A percentile compares a stretch with the other conserved stretches of the same genome.
Evolutionary conservation across 495 filamentous ascomycete species (phyloP).

Genomic region (Xylaria bambusicola): DNA sequence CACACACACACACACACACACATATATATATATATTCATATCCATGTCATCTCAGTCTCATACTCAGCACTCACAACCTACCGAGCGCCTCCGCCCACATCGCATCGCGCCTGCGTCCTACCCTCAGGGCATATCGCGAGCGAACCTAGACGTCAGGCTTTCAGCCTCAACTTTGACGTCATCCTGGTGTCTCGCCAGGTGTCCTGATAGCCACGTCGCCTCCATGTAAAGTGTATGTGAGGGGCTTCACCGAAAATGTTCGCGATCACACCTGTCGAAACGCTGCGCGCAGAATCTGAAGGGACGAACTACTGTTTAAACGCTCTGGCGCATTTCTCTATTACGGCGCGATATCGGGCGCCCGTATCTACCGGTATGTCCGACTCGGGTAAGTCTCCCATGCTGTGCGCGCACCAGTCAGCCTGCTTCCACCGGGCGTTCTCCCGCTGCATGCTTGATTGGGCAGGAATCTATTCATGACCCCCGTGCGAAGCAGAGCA

Average conservation of each 20-base stretch:
- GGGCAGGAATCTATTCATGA: neutral
- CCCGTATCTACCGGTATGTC: no score
- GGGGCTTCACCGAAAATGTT: neutral
- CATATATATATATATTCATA: neutral
- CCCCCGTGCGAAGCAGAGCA: neutral
- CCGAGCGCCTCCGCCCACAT: neutral
- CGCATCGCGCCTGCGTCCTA: constrained; percentile 14
- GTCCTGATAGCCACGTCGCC: neutral
- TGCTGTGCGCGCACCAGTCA: constrained; percentile 1
- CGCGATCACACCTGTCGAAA: no score
- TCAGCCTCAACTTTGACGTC: neutral
- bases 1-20: no score
- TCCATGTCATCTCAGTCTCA: neutral
- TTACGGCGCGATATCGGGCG: neutral
- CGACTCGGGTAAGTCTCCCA: constrained; percentile 1
- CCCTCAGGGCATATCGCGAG: constrained; percentile 16
- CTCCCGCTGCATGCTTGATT: constrained; percentile 13
- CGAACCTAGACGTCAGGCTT: neutral
- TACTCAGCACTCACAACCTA: neutral
- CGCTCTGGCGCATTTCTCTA: constrained; percentile 7
- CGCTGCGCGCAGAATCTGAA: neutral
- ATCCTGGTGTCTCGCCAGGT: neutral
- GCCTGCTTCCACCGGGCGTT: constrained; percentile 8
- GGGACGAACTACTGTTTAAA: neutral
- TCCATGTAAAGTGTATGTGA: neutral